Conservation (phyloP, 140 eudicot species). For the Ambrosia hybrid region DNA sequence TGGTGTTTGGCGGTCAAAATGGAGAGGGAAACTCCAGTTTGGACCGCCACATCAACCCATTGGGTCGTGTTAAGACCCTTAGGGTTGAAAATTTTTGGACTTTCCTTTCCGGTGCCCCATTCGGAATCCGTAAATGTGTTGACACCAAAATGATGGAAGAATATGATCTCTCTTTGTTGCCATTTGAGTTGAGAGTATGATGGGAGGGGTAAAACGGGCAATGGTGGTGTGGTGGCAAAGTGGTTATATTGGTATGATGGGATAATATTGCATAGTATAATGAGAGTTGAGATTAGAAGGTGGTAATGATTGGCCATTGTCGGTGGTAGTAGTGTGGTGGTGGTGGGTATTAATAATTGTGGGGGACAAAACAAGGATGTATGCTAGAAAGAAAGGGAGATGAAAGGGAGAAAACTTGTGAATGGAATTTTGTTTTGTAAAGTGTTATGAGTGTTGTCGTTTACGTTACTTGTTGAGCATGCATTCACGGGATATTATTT, state of each 20-base stretch:
- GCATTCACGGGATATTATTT: conserved; percentile 39
- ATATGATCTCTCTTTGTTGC: conserved; percentile 87
- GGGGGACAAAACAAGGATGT: conserved; percentile 6
- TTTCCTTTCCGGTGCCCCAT: conserved; percentile 87
- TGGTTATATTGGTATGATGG: conserved; percentile 29
- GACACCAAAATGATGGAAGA: conserved; percentile 93
- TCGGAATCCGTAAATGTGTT: conserved; percentile 84
- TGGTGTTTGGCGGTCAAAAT: conserved; percentile 91
- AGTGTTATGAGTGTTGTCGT: conserved; percentile 33
- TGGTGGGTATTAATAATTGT: conserved; percentile 28
- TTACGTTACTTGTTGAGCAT: conserved; percentile 32
- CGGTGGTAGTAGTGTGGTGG: conserved; percentile 13
- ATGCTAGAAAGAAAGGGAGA: conserved; percentile 25
- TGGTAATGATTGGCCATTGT: conserved; percentile 27
- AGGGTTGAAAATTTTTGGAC: conserved; percentile 69
- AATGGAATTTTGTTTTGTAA: conserved; percentile 40
- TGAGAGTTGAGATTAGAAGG: conserved; percentile 4
- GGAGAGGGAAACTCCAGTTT: conserved; percentile 65
- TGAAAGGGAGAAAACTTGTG: conserved; percentile 23
- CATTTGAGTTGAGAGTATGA: conserved; percentile 79
- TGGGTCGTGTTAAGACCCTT: conserved; percentile 63
- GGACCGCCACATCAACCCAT: conserved; percentile 66
- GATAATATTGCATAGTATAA: conserved; percentile 18
- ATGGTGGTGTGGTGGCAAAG: conserved; percentile 61
- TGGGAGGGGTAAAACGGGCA: conserved; percentile 88